Conservation (phyloP, 1,139 yeast genomes). For the Pichia sp. region DNA sequence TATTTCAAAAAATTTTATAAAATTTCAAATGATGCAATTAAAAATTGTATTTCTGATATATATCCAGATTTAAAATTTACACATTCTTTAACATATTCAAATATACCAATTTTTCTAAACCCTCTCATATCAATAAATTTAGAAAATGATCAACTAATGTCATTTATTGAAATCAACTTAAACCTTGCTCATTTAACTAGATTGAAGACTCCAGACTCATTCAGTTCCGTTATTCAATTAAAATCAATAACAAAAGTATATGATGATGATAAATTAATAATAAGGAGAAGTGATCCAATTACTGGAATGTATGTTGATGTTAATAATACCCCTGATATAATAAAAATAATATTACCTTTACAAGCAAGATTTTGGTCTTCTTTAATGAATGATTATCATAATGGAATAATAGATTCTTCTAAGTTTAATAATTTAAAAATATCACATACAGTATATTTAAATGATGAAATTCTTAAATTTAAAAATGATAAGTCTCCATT, state of each 20-base stretch:
- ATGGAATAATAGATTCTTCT: constrained; percentile 24
- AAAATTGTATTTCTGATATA: constrained; percentile 9
- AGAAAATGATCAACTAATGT: constrained; percentile 26
- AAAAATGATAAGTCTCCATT: constrained; percentile 18
- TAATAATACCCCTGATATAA: neutral
- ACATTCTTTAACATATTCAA: constrained; percentile 25
- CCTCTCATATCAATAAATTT: constrained; percentile 21
- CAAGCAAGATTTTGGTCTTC: constrained; percentile 30
- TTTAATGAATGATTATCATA: constrained; percentile 26
- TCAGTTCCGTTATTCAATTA: neutral
- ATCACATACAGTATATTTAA: constrained; percentile 25
- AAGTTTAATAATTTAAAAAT: constrained; percentile 22
- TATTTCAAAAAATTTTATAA: neutral
- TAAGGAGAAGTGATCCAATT: constrained; percentile 27
- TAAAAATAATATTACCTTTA: constrained; percentile 27
- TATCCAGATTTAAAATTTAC: constrained; percentile 12
- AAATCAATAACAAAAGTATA: constrained; percentile 25
- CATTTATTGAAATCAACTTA: constrained; percentile 23
- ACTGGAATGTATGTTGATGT: constrained; percentile 21
- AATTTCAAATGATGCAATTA: constrained; percentile 8
- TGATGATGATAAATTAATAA: constrained; percentile 19
- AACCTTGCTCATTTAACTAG: constrained; percentile 17
- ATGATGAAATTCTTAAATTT: constrained; percentile 23
- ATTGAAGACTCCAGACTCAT: neutral
- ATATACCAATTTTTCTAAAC: constrained; percentile 22